Conservation (phyloP, 2,329 filamentous ascomycete species). For the Hypoxylon sp. region DNA sequence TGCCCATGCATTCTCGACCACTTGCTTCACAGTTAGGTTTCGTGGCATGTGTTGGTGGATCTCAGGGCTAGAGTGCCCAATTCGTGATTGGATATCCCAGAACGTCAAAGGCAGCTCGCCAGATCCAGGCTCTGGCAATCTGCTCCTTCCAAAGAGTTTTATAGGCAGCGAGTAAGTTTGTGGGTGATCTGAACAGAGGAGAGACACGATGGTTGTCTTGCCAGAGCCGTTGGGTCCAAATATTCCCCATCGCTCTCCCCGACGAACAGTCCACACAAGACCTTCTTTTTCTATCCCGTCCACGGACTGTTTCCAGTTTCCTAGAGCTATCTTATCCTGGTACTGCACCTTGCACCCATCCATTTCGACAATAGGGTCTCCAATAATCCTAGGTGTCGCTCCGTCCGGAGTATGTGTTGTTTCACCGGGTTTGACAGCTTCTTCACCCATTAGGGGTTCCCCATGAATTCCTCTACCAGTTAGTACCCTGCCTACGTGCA, state of each 20-base stretch:
- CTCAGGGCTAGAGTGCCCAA: conserved; percentile 94
- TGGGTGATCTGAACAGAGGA: conserved; percentile 95
- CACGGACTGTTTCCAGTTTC: conserved; percentile 77
- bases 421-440: conserved; percentile 40
- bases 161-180: conserved; percentile 93
- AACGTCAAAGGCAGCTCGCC: conserved; percentile 80
- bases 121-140: conserved; percentile 79
- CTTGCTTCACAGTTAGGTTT: conserved; percentile 75
- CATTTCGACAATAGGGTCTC: conserved; percentile 87
- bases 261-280: conserved; percentile 83
- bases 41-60: conserved; percentile 94
- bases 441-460: conserved; percentile 50
- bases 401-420: conserved; percentile 27
- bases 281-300: conserved; percentile 67
- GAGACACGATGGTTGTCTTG: conserved; percentile 92
- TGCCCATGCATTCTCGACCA: conserved; percentile 88
- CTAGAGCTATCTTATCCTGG: conserved; percentile 79
- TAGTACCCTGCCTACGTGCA: conserved; percentile 63
- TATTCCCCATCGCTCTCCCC: conserved; percentile 89
- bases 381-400: conserved; percentile 50
- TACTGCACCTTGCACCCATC: conserved; percentile 85
- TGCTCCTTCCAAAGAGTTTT: conserved; percentile 83
- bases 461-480: conserved; percentile 56
- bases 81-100: conserved; percentile 89
- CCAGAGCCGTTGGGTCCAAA: conserved; percentile 96